phyloP scores from a whole-genome alignment of 2,329 filamentous ascomycete species.

The Monilinia aucupariae region DNA sequence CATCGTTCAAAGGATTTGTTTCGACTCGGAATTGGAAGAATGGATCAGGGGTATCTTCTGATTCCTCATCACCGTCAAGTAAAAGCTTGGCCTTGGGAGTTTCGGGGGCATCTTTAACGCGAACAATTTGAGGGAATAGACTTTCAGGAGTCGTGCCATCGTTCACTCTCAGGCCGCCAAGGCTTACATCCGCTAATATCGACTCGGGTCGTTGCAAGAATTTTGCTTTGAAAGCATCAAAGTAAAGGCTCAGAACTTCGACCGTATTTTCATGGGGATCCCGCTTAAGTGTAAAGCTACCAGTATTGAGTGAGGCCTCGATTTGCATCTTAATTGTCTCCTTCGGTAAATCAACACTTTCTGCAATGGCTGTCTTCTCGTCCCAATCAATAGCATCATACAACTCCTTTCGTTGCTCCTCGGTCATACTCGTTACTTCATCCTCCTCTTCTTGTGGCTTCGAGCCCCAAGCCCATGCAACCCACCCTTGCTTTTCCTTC shows the following conservation, averaged over 20 bases:
- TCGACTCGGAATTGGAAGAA: conserved; percentile 93
- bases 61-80: conserved; percentile 38
- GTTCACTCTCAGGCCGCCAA: conserved; percentile 89
- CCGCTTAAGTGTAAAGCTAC: conserved; percentile 89
- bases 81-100: conserved; percentile 37
- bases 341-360: conserved; percentile 81
- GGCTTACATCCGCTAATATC: conserved; percentile 77
- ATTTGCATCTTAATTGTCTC: conserved; percentile 91
- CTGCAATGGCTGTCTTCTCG: conserved; percentile 83
- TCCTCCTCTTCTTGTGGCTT: conserved; percentile 59
- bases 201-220: conserved; percentile 87
- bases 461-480: conserved; percentile 85
- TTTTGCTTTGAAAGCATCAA: conserved; percentile 90
- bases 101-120: conserved; percentile 79
- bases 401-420: conserved; percentile 91
- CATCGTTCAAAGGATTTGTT: conserved; percentile 88
- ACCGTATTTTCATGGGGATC: conserved; percentile 70
- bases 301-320: conserved; percentile 87
- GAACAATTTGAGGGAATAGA: conserved; percentile 89
- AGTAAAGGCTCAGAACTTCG: conserved; percentile 85
- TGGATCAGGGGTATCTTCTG: conserved; percentile 53
- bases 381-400: conserved; percentile 99
- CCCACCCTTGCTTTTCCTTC: conserved; percentile 75
- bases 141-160: conserved; percentile 92
- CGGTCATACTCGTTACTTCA: conserved; percentile 82